Evolutionary conservation across 1,139 yeast genomes (phyloP), one percentile per base, ranked within the genome.

Genomic region (Yamadazyma conglobata): DNA sequence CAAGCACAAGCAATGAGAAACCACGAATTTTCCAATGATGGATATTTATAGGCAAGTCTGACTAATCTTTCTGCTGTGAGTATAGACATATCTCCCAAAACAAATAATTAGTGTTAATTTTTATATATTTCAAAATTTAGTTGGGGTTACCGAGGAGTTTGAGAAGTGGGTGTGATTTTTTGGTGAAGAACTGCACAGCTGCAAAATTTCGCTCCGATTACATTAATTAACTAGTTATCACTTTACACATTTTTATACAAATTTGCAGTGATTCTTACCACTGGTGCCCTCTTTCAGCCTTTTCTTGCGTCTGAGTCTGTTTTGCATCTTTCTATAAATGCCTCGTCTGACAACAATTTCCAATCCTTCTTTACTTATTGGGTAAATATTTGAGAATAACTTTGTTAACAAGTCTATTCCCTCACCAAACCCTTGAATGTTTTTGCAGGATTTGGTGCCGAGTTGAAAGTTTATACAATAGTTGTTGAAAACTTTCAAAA

Each of bases 361-460:
- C 28, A 85, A 59, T 19, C 75, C 66, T 18, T 66, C 66, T 28
- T 60, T 68, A 22, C 57, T 52, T 31, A 73, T 51, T 3, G 43
- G 43, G 48, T 75, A 80, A 22, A 65, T 66, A 3, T 50, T 51
- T 14, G 58, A 58, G 3, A 81, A 78, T 32, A 70, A 58, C 4
- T 48, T 46, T 45, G 68, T 60, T 30, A 86, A 60, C 36, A 65
- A 60, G 17, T 69, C 65, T 24, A 85, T 62, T 28, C 80, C 58
- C 12, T 58, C 46, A 15, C 54, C 52, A 28, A 95, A 64, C 38
- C 73, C 72, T 5, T 56, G 58, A 32, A 67, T 93, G 37, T 94
- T 68, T 24, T 83, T 77, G 94, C 95, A 85, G 0, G 94, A 84
- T 48, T 73, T 75, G 42, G 75, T 70, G 4, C 95, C 95, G 19